Conservation (phyloP, 352 stramenopile species). For the Phytophthora pseudosyringae region DNA sequence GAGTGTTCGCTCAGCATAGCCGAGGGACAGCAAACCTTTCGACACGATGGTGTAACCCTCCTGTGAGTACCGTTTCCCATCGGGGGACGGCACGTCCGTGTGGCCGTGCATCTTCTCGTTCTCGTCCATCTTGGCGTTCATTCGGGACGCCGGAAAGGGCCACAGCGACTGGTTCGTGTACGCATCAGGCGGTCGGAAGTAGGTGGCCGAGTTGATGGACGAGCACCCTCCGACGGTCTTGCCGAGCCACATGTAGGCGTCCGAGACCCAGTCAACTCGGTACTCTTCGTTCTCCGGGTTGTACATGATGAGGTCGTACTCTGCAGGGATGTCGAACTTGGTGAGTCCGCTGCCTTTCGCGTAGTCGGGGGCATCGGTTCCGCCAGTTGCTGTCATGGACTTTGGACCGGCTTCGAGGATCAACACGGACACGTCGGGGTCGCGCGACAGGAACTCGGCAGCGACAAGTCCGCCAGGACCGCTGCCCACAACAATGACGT, state of each 20-base stretch:
- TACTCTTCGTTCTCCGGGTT: slow-evolving; percentile 51
- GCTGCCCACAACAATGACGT: slow-evolving; percentile 61
- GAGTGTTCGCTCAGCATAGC: slow-evolving; percentile 44
- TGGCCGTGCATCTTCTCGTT: slow-evolving; percentile 52
- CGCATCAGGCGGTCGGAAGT: slow-evolving; percentile 70
- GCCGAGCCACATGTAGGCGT: slow-evolving; percentile 60
- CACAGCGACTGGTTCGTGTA: slow-evolving; percentile 56
- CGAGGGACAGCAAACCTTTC: slow-evolving; percentile 34
- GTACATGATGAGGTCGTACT: slow-evolving; percentile 65
- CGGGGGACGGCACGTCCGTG: slow-evolving; percentile 55
- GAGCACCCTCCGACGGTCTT: slow-evolving; percentile 84
- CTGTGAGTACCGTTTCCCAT: slow-evolving; percentile 63
- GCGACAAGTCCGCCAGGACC: slow-evolving; percentile 62
- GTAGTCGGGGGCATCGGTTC: slow-evolving; percentile 56
- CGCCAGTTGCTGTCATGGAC: slow-evolving; percentile 54
- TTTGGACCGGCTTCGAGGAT: slow-evolving; percentile 61
- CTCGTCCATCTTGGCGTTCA: slow-evolving; percentile 65
- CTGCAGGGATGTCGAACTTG: slow-evolving; percentile 72
- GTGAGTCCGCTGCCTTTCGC: slow-evolving; percentile 45
- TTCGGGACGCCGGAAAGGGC: slow-evolving; percentile 61
- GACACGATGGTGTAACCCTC: slow-evolving; percentile 59
- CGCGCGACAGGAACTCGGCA: slow-evolving; percentile 63
- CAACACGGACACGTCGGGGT: slow-evolving; percentile 55
- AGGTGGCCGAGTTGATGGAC: slow-evolving; percentile 87
- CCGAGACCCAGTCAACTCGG: slow-evolving; percentile 53